These are phyloP conservation scores for Collybia mongolica DNA, from an alignment of 768 basidiomycete genomes.

Conservation along the genomic window DNA sequence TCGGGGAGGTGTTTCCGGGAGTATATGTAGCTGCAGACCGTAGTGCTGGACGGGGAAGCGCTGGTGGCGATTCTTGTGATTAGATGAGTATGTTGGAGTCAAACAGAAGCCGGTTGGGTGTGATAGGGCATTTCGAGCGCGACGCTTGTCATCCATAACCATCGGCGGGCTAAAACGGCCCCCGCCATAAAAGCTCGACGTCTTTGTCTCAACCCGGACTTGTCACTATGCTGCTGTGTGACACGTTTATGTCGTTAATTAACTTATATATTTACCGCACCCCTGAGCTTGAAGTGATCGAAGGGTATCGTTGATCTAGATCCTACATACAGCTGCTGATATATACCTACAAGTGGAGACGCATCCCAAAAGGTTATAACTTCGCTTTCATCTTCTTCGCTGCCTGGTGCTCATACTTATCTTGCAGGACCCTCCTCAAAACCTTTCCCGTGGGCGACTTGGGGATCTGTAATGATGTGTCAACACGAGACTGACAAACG, in stretches of 20 bases:
- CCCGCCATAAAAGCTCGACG: no score
- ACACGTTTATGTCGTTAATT: background rate
- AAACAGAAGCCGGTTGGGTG: no score
- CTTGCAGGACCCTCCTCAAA: slow-evolving; percentile 59
- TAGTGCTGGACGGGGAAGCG: no score
- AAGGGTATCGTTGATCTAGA: background rate
- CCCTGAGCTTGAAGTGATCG: background rate
- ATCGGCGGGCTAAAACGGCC: no score
- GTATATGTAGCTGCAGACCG: no score
- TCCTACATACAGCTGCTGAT: background rate
- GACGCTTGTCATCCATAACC: no score
- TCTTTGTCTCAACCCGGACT: no score
- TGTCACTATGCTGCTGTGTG: no score
- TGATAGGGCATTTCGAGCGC: no score
- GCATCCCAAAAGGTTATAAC: slow-evolving; percentile 18
- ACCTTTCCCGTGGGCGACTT: slow-evolving; percentile 76
- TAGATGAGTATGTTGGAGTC: no score
- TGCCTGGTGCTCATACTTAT: slow-evolving; percentile 46
- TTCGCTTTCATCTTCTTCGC: slow-evolving; percentile 27
- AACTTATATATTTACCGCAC: background rate
- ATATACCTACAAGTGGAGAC: background rate
- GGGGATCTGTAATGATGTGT: slow-evolving; percentile 49
- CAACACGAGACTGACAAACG: background rate
- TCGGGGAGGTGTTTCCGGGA: no score
- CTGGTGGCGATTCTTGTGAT: no score